Base-by-base conservation (phyloP, 2,329 filamentous ascomycete genomes). In the Botrytis paeoniae region DNA sequence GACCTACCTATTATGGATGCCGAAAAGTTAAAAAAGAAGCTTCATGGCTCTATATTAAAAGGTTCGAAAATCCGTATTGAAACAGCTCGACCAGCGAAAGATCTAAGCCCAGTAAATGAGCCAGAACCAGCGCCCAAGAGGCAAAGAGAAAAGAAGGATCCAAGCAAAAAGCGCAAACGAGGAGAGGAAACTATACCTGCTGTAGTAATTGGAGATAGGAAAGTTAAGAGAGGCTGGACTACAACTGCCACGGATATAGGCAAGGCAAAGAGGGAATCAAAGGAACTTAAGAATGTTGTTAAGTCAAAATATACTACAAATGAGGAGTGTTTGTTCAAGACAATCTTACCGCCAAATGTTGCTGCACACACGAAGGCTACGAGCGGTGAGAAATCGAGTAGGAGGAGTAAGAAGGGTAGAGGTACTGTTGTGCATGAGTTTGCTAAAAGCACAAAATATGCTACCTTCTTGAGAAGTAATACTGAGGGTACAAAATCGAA, bases 11-110 rank as follows among this genome's bases (percentile, higher is more conserved):
- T 81, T 4, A 88, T 89, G 82, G 94, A 97, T 76, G 96, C 95
- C 16, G 92, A 95, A n/a, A 97, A 94, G 82, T 83, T 98, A 71
- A 94, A 91, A 84, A 95, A 92, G 84, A 98, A 96, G 84, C 87
- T 98, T 68, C 93, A 97, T 85, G 95, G 95, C 45, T 89, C 92
- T 2, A 92, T 93, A 37, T 84, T 99, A 73, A 96, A 92, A 80
- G 96, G 96, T 14, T 86, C 87, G 74, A 98, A 97, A 83, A 89
- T 98, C 78, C 89, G 89, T 74, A 89, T 99, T 74, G 93, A 98
- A 78, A 90, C 91, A 76, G 96, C 96, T 10, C 89, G 89, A 66
- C 89, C 92, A 0, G 85, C 89, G 76, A 88, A 89, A 57, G 84
- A 78, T 71, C 39, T 64, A 37, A 71, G 35, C 4, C 61, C 73